Percentiles rank a stretch among this genome's conserved stretches.
These are phyloP conservation scores for Plantago elongata DNA, from an alignment of 257 asterid species.

Conservation along the genomic window DNA sequence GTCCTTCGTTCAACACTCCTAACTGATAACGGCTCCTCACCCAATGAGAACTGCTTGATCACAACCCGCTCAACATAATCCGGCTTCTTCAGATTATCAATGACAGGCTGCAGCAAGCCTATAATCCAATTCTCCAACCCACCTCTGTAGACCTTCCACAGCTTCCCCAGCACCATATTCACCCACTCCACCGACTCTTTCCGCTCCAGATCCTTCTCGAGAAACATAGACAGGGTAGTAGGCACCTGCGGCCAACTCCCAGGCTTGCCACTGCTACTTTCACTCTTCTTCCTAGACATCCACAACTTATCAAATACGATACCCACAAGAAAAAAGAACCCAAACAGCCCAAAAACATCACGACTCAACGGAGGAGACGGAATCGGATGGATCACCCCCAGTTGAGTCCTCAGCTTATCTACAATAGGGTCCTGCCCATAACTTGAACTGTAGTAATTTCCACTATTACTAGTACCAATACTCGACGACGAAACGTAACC, in stretches of 20 bases:
- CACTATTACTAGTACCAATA: constrained; percentile 16
- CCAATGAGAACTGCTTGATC: constrained; percentile 77
- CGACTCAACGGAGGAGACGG: constrained; percentile 78
- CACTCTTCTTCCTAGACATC: constrained; percentile 56
- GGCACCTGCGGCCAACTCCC: constrained; percentile 62
- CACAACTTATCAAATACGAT: constrained; percentile 85
- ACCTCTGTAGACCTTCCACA: constrained; percentile 77
- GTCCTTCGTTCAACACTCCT: constrained; percentile 80
- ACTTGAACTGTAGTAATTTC: constrained; percentile 48
- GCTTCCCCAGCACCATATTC: constrained; percentile 82
- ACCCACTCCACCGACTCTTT: constrained; percentile 93
- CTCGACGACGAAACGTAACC: constrained; percentile 28
- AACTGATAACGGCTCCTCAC: constrained; percentile 82
- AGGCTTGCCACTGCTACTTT: constrained; percentile 22
- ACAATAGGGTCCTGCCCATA: constrained; percentile 86
- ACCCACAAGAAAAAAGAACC: constrained; percentile 83
- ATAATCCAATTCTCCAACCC: constrained; percentile 80
- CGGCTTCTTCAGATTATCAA: constrained; percentile 75
- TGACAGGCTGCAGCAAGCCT: constrained; percentile 82
- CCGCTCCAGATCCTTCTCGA: constrained; percentile 83
- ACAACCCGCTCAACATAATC: constrained; percentile 82
- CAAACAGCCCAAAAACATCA: constrained; percentile 58
- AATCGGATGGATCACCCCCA: constrained; percentile 86
- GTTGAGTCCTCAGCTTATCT: constrained; percentile 85
- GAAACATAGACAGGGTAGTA: constrained; percentile 44